Evolutionary conservation across 2,329 filamentous ascomycete species (phyloP).

Genomic region (Penicillium sp.): DNA sequence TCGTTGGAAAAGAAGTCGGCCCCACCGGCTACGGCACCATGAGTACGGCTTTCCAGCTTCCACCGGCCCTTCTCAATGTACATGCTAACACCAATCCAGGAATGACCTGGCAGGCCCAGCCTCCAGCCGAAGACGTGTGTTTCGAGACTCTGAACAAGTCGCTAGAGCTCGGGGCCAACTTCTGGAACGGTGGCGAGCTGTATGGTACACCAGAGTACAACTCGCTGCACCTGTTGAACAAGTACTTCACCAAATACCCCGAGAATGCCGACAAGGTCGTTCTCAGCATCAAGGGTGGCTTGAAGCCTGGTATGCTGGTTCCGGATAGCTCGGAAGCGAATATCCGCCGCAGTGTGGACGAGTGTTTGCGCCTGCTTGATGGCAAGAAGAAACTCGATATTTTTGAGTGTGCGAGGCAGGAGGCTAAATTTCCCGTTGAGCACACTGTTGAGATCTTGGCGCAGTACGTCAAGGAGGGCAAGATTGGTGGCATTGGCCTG

Average conservation of each 20-base stretch:
- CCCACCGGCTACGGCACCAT: conserved; percentile 58
- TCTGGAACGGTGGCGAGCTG: conserved; percentile 67
- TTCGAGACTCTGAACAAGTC: conserved; percentile 60
- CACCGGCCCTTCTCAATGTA: conserved; percentile 1
- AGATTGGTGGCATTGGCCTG: conserved; percentile 47
- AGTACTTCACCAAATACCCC: conserved; percentile 65
- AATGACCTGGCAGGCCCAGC: conserved; percentile 37
- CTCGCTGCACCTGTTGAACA: conserved; percentile 59
- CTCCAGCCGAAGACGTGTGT: conserved; percentile 32
- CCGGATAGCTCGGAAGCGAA: conserved; percentile 57
- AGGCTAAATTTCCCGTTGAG: conserved; percentile 54
- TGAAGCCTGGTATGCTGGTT: conserved; percentile 36
- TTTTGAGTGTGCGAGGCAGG: conserved; percentile 61
- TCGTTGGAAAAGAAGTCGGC: conserved; percentile 44
- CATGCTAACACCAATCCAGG: conserved; percentile 23
- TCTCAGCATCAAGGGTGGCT: conserved; percentile 63
- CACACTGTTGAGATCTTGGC: conserved; percentile 44
- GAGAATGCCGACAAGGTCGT: conserved; percentile 64
- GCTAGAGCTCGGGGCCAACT: conserved; percentile 49
- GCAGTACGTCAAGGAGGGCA: conserved; percentile 44
- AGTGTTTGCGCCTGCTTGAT: conserved; percentile 54
- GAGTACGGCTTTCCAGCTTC: conserved; percentile 40
- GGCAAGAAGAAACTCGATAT: conserved; percentile 63
- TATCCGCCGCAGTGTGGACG: conserved; percentile 61
- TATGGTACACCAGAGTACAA: conserved; percentile 63